Evolutionary conservation across 345 rosid genomes (phyloP), one percentile per base, ranked within the genome.

Genomic region (Eucalyptus polyanthemos): DNA sequence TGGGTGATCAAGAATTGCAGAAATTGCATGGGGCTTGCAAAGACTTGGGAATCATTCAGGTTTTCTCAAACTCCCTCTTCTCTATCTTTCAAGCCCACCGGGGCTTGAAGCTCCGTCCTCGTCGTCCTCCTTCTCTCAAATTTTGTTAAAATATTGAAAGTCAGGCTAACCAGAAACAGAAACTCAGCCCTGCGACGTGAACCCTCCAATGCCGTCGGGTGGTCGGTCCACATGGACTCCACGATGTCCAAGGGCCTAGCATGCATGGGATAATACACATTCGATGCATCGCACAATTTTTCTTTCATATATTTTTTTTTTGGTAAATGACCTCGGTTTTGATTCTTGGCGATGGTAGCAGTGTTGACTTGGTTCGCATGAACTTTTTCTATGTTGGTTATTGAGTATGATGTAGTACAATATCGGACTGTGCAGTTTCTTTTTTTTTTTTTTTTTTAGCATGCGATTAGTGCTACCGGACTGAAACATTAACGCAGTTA

Each of bases 31-130:
- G 6, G 16, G 89, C 91, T 27, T 89, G 88, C 88, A 86, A 89
- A 69, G 90, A 88, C 11, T 89, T 90, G 89, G 92, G 92, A 42
- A 76, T 91, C 85, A 86, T 91, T 51, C 92, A 89, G 89, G 89
- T 89, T 34, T 90, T 88, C 89, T 31, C 44, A 34, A 21, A 34
- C 76, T 34, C 44, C 80, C 44, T 69, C 80, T 69, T 69, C 42
- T 69, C 44, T 34, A 16, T 34, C 24, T 69, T 69, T 69, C 24
- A 69, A 16, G 80, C 44, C 24, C 13, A 34, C 76, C 9, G 9
- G 9, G 9, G 45, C 45, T 44, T 44, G 45, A 44, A 44, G 45
- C 45, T 67, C 9, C 21, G 10, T 67, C 10, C 16, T 65, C 37
- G 5, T 65, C 31, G 76, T n/a, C 8, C 16, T 62, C 3, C 37